A percentile compares a stretch with the other conserved stretches of the same genome.
These are phyloP conservation scores for Pistacia vera DNA, from an alignment of 345 rosid species.

Conservation along the genomic window DNA sequence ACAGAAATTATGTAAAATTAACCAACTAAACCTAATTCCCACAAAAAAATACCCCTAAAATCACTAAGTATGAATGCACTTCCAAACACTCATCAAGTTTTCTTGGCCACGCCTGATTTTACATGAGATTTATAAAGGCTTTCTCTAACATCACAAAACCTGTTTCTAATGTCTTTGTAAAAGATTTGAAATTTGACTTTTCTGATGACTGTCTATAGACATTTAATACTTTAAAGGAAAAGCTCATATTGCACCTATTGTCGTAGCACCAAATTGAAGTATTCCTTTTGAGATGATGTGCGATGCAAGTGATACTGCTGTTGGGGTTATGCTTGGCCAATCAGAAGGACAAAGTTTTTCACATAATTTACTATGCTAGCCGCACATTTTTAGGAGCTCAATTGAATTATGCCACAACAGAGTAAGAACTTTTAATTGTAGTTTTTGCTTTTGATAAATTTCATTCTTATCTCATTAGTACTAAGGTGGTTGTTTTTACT, in stretches of 20 bases:
- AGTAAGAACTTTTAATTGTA: neutral
- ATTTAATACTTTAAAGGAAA: neutral
- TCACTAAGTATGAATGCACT: no score
- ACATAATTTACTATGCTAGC: neutral
- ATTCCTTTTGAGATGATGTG: neutral
- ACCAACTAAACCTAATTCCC: no score
- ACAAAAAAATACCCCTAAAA: neutral
- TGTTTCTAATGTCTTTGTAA: neutral
- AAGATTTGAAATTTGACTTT: neutral
- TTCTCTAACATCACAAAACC: neutral
- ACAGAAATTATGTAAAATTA: no score
- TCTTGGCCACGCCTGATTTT: no score
- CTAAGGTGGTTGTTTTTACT: neutral
- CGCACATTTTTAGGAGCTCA: neutral
- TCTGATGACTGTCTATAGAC: neutral
- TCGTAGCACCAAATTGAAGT: neutral
- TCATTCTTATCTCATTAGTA: neutral
- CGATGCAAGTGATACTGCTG: neutral
- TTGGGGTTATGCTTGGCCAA: neutral
- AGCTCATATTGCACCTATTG: neutral
- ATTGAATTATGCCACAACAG: neutral
- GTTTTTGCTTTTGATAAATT: neutral
- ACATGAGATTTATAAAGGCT: neutral
- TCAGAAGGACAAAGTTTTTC: neutral
- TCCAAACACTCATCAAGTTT: no score